Conservation (phyloP, 345 rosid genomes). For the Ailanthus altissimus region DNA sequence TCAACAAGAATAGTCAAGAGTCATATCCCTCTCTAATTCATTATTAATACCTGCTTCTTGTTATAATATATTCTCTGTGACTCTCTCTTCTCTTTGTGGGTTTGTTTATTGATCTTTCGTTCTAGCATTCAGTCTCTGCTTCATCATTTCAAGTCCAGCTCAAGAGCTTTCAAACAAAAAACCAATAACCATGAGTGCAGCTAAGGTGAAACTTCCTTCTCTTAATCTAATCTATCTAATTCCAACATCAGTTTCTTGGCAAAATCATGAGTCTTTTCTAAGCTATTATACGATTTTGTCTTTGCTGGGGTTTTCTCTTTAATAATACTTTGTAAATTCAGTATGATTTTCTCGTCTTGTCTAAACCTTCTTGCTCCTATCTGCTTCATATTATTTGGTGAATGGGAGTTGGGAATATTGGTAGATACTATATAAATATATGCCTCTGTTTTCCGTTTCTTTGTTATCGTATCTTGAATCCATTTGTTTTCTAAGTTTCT, state of each 20-base stretch:
- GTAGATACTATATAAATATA: no score
- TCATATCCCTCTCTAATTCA: background rate
- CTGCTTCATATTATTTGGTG: background rate
- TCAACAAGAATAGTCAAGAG: background rate
- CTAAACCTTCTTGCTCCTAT: background rate
- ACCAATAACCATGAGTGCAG: conserved; percentile 3
- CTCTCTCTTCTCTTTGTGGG: background rate
- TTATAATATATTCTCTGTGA: background rate
- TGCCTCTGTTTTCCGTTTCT: background rate
- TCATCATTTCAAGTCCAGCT: conserved; percentile 11
- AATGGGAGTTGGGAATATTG: no score
- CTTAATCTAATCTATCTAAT: conserved; percentile 1
- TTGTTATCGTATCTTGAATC: background rate
- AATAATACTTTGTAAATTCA: background rate
- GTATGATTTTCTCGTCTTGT: background rate
- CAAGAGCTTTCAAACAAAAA: conserved; percentile 11
- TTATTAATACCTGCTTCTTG: background rate
- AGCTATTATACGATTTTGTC: no score
- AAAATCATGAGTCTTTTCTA: background rate
- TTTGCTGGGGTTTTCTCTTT: background rate
- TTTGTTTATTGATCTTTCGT: background rate
- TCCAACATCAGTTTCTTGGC: background rate
- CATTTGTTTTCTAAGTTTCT: background rate
- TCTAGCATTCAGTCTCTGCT: background rate
- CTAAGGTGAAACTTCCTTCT: conserved; percentile 35